A percentile compares a stretch with the other conserved stretches of the same genome.
Evolutionary conservation across 331 rosid genomes (phyloP).

Genomic region (Acacia pycnantha): DNA sequence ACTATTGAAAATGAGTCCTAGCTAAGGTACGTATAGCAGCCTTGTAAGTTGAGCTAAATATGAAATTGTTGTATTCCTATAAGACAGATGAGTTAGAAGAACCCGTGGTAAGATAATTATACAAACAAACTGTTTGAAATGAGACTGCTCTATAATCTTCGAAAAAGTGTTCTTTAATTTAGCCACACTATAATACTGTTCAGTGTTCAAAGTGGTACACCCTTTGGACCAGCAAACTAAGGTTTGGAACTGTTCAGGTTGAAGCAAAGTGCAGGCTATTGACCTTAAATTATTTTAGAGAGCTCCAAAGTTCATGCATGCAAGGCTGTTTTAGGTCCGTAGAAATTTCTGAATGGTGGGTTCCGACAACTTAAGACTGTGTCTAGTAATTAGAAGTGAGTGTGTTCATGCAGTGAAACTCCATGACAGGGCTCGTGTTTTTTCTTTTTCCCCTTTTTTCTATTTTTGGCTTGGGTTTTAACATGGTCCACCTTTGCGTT

Average conservation of each 20-base stretch:
- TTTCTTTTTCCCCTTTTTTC: background rate
- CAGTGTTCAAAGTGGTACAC: background rate
- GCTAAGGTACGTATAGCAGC: background rate
- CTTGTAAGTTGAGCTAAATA: background rate
- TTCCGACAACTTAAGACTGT: slow-evolving; percentile 9
- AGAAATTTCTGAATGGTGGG: background rate
- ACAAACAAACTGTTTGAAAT: background rate
- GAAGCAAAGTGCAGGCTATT: background rate
- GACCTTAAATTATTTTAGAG: slow-evolving; percentile 11
- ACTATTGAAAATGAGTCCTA: background rate
- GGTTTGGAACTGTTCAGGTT: background rate
- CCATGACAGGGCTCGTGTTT: background rate
- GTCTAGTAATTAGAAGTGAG: slow-evolving; percentile 3
- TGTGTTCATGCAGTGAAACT: slow-evolving; percentile 10
- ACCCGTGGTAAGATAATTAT: background rate
- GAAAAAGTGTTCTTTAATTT: background rate
- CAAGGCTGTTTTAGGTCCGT: background rate
- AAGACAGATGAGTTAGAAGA: background rate
- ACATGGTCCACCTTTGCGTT: slow-evolving; percentile 6
- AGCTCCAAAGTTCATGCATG: background rate
- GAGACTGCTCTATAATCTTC: background rate
- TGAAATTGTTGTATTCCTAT: background rate
- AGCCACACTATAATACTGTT: background rate
- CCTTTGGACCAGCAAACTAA: background rate
- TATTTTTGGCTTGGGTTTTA: slow-evolving; percentile 4